Evolutionary conservation across 2,329 filamentous ascomycete species (phyloP).

Genomic region (Colletotrichum sp.): DNA sequence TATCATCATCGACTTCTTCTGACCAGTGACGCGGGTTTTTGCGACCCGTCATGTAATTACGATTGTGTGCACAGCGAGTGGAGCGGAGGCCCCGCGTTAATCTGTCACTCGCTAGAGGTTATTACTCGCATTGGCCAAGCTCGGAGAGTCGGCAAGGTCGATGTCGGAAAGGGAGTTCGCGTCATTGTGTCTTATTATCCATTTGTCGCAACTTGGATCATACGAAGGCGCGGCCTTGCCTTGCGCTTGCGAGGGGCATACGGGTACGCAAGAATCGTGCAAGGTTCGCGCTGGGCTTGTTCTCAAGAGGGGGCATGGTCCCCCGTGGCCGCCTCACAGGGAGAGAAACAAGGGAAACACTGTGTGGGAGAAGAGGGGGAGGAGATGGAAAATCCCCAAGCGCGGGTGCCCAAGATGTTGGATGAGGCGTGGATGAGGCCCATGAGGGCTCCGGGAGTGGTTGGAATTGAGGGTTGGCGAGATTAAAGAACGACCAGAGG

Average conservation of each 20-base stretch:
- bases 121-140: conserved; percentile 6
- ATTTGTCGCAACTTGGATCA: neutral
- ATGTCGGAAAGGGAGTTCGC: neutral
- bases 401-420: conserved; percentile 4
- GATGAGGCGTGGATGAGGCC: neutral
- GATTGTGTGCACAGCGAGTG: conserved; percentile 9
- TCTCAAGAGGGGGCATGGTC: neutral
- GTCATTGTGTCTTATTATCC: neutral
- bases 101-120: conserved; percentile 18
- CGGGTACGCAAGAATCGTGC: neutral
- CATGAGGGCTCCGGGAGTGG: conserved; percentile 4
- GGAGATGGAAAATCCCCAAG: neutral
- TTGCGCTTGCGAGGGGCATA: neutral
- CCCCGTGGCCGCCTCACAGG: neutral
- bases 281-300: neutral
- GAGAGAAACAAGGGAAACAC: neutral
- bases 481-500: neutral
- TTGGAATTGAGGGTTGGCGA: conserved; percentile 1
- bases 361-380: neutral
- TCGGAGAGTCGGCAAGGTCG: neutral
- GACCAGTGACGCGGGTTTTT: neutral
- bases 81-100: conserved; percentile 1
- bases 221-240: neutral
- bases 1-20: neutral
- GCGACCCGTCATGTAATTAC: neutral